Percentiles rank a stretch among this genome's conserved stretches.
These are phyloP conservation scores for Fusarium devonianum DNA, from an alignment of 2,329 filamentous ascomycete species.

Conservation along the genomic window DNA sequence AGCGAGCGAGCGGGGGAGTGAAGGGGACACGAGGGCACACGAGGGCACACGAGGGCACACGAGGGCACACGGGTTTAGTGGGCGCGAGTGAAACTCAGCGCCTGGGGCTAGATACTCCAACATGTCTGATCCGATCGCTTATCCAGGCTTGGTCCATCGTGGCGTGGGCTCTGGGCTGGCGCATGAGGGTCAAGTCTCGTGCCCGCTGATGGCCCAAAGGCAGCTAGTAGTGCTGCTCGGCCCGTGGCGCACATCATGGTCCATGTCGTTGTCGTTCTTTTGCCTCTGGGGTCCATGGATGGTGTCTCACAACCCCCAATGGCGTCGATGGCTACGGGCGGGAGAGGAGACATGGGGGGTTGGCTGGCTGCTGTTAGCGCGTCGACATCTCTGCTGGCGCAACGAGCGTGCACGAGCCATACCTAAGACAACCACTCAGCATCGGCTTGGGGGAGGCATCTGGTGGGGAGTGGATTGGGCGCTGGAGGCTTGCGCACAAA, in stretches of 20 bases:
- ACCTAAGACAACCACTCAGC: conserved; percentile 31
- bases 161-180: conserved; percentile 38
- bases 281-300: conserved; percentile 37
- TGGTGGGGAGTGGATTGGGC: conserved; percentile 34
- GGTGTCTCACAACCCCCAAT: conserved; percentile 35
- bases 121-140: conserved; percentile 26
- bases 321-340: conserved; percentile 43
- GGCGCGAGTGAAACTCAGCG: conserved; percentile 24
- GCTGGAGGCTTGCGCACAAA: conserved; percentile 22
- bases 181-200: conserved; percentile 42
- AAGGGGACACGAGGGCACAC: conserved; percentile 18
- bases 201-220: conserved; percentile 33
- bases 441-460: conserved; percentile 27
- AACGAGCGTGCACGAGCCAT: conserved; percentile 34
- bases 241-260: conserved; percentile 38
- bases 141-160: conserved; percentile 30
- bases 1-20: conserved; percentile 28
- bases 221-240: conserved; percentile 40
- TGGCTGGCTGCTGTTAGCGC: conserved; percentile 41
- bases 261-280: conserved; percentile 35
- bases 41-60: conserved; percentile 19
- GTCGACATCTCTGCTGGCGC: conserved; percentile 36
- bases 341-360: conserved; percentile 42
- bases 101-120: conserved; percentile 29
- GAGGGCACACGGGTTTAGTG: conserved; percentile 25